A percentile compares a stretch with the other conserved stretches of the same genome.
These are phyloP conservation scores for Asterophora lycoperdoides DNA, from an alignment of 768 basidiomycete genomes.

Conservation along the genomic window DNA sequence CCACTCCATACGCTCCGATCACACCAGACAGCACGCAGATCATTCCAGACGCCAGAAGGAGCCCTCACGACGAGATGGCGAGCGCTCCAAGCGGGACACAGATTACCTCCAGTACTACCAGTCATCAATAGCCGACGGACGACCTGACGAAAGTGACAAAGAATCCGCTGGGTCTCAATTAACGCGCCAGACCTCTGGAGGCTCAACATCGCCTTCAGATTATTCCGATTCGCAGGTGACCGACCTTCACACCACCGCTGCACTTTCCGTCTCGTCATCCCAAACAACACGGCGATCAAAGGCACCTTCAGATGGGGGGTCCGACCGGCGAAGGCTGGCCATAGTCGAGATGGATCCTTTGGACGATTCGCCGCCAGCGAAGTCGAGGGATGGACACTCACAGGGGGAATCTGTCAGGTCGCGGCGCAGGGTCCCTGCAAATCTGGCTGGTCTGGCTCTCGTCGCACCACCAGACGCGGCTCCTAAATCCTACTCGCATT, in stretches of 20 bases:
- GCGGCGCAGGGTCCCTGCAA: constrained; percentile 36
- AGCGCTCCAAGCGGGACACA: constrained; percentile 15
- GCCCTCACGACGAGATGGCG: constrained; percentile 1
- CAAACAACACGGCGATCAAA: constrained; percentile 40
- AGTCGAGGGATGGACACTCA: constrained; percentile 23
- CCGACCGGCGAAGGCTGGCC: constrained; percentile 62
- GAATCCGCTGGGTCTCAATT: constrained; percentile 20
- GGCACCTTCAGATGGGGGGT: constrained; percentile 52
- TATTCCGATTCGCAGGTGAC: constrained; percentile 42
- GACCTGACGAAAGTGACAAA: constrained; percentile 22
- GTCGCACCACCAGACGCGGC: constrained; percentile 72
- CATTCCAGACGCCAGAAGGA: constrained; percentile 9
- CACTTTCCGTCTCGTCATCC: constrained; percentile 25
- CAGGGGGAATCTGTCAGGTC: constrained; percentile 32
- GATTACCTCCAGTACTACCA: constrained; percentile 40
- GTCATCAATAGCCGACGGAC: constrained; percentile 43
- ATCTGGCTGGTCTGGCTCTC: constrained; percentile 52
- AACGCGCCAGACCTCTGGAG: constrained; percentile 25
- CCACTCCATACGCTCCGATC: constrained; percentile 9
- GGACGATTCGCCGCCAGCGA: constrained; percentile 23
- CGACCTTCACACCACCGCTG: constrained; percentile 16
- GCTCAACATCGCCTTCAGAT: constrained; percentile 45
- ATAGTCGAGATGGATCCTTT: constrained; percentile 57
- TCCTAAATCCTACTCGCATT: constrained; percentile 45
- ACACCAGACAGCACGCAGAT: constrained; percentile 10